Evolutionary conservation across 2,329 filamentous ascomycete genomes (phyloP), one percentile per base, ranked within the genome.

Genomic region (Sporothrix sp.): DNA sequence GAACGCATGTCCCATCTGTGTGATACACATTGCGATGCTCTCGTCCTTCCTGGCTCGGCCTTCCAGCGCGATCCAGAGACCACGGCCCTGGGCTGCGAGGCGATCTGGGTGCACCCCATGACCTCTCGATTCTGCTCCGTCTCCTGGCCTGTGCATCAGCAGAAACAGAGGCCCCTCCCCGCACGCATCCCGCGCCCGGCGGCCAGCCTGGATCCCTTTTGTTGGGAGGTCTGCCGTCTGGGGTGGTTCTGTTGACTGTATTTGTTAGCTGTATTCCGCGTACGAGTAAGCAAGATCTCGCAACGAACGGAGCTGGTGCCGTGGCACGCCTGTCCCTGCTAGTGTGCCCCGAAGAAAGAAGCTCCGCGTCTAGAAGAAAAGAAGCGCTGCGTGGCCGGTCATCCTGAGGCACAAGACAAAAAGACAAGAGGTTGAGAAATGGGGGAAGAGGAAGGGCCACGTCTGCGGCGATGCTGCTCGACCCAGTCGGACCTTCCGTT

Each of bases 171-270:
- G 20, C n/a, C 39, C 21, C 48, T n/a, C 32, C 37, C 40, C 48
- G 46, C 46, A 48, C 27, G 32, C 48, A 44, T 44, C 48, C 39
- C 48, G 38, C 48, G 30, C 48, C 33, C 30, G 30, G 32, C n/a
- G 32, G 48, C 48, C 14, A 3, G 27, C 21, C 5, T 18, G 27
- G n/a, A 35, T 35, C 25, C 45, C 45, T 38, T 48, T 35, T 42
- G 46, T 40, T 20, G 37, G 20, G 13, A 10, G n/a, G 25, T 38
- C 14, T 32, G 16, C 21, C 20, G 16, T 23, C 25, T 30, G 32
- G 18, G 25, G n/a, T 42, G n/a, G 18, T 33, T 42, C 21, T 40
- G 46, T 40, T 20, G 33, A n/a, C n/a, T 35, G 18, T 25, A 8
- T 18, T 33, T 14, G 20, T n/a, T 23, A 23, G 10, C 36, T 39